Base-by-base conservation (phyloP, 2,329 filamentous ascomycete species). In the Alternaria sp. region DNA sequence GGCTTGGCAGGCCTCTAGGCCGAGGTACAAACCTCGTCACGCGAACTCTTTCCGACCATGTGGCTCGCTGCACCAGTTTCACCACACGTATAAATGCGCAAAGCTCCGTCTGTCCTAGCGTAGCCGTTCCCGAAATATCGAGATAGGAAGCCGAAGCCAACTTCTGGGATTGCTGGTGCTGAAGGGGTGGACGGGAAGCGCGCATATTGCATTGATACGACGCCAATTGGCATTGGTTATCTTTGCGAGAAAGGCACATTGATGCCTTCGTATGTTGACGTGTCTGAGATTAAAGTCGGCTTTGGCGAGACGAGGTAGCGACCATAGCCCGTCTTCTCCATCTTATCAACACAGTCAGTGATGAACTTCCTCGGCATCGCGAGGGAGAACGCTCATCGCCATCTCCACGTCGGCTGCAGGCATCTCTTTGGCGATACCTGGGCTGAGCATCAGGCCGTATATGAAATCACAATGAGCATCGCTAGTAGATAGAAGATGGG, bases 241-340 rank as follows among this genome's bases (percentile, higher is more conserved):
- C 40, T 46, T 51, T 57, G 3, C 2, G 50, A 42, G 37, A 54
- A 57, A 9, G 29, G 21, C 2, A 24, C 33, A 10, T 23, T 7
- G 11, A 9, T n/a, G 26, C 21, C 39, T 31, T 26, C 28, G 8
- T 5, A 39, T 13, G 31, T 10, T 34, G 11, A 28, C 5, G 29
- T 5, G 28, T 29, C 28, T 42, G 42, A 26, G 26, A 24, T 23
- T 10, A 24, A 23, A 21, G 40, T 36, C 10, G 48, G 33, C 34
- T 65, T 65, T 4, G 74, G 62, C 3, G 63, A 67, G 33, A 76
- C 59, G 2, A 76, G 62, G 41, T 68, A 75, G 0, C 66, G 68
- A 1, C 73, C 73, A 50, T 66, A 72, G 24, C 74, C 73, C 31
- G 65, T 71, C 23, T 62, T 60, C 28, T 58, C 66, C 28, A 72